phyloP scores from a whole-genome alignment of 2,329 filamentous ascomycete genomes.

The Aspergillus glaucus region DNA sequence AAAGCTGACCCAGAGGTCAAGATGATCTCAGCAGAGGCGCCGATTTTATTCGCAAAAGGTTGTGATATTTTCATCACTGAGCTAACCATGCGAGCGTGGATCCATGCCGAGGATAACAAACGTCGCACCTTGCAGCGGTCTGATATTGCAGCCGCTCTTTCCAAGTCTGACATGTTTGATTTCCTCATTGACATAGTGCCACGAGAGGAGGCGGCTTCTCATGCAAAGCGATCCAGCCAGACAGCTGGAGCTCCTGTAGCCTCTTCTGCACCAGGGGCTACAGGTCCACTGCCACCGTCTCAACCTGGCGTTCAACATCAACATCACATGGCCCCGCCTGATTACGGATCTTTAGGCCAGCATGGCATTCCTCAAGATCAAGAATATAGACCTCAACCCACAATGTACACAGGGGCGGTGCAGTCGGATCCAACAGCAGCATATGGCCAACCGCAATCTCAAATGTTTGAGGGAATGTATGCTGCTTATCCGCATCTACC shows the following conservation, averaged over 20 bases:
- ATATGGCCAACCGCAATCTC: conserved; percentile 67
- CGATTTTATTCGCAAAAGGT: conserved; percentile 95
- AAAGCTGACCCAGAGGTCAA: conserved; percentile 98
- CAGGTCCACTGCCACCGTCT: conserved; percentile 36
- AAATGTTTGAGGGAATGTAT: conserved; percentile 88
- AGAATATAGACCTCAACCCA: conserved; percentile 71
- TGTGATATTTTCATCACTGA: conserved; percentile 99
- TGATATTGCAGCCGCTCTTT: conserved; percentile 90
- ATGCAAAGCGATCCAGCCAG: conserved; percentile 66
- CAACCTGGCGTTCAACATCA: conserved; percentile 47
- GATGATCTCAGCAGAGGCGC: conserved; percentile 98
- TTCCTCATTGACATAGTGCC: conserved; percentile 99
- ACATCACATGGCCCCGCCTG: conserved; percentile 51
- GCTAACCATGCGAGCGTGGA: conserved; percentile 98
- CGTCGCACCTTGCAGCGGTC: conserved; percentile 88
- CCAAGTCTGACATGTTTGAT: conserved; percentile 99
- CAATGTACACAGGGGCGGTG: conserved; percentile 77
- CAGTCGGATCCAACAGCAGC: conserved; percentile 64
- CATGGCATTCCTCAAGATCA: conserved; percentile 62
- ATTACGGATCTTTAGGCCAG: conserved; percentile 54
- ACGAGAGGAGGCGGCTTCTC: conserved; percentile 81
- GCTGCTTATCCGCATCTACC: conserved; percentile 68
- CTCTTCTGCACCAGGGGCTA: conserved; percentile 28
- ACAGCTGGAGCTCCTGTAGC: conserved; percentile 45
- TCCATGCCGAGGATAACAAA: conserved; percentile 98